Evolutionary conservation across 164 flowering plant genomes (phyloP).

Genomic region (Kingdonia uniflora): DNA sequence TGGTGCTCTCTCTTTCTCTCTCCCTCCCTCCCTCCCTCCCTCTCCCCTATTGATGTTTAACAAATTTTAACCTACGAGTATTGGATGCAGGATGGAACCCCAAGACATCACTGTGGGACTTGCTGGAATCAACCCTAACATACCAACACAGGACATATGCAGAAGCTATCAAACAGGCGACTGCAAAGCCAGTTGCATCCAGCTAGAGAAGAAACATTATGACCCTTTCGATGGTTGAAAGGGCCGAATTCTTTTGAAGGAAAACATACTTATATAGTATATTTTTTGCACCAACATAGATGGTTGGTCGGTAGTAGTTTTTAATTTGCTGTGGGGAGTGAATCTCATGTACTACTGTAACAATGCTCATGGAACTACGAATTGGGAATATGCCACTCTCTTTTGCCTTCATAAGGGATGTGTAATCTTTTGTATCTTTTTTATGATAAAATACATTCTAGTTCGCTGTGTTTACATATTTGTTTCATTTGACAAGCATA

Average conservation of each 20-base stretch:
- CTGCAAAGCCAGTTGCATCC: slow-evolving; percentile 53
- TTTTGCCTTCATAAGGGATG: no score
- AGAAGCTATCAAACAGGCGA: slow-evolving; percentile 70
- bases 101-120: slow-evolving; percentile 91
- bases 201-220: slow-evolving; percentile 15
- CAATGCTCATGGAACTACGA: no score
- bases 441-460: no score
- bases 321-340: no score
- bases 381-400: no score
- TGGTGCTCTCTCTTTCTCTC: background rate
- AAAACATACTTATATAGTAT: background rate
- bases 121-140: slow-evolving; percentile 90
- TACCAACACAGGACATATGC: slow-evolving; percentile 95
- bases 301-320: background rate
- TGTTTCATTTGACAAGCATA: no score
- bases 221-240: background rate
- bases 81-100: slow-evolving; percentile 76
- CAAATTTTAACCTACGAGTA: background rate
- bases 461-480: no score
- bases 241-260: background rate
- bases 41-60: background rate
- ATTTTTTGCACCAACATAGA: background rate
- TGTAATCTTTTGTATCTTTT: no score
- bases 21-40: background rate
- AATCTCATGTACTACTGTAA: no score